phyloP scores from a whole-genome alignment of 176 grass and related monocot genomes.

The Phoenix roebelenii region DNA sequence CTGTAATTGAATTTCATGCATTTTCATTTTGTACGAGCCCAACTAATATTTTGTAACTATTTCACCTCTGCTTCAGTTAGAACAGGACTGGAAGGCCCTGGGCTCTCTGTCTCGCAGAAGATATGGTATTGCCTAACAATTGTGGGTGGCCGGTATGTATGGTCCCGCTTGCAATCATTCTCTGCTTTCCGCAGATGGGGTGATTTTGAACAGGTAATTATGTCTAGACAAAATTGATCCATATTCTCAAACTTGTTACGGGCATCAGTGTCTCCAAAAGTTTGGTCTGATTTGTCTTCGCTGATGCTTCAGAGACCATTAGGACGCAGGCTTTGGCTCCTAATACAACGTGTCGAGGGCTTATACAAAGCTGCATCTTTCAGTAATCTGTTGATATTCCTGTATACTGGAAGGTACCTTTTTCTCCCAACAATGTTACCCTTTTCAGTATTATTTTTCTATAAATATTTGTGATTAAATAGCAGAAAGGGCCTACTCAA shows the following conservation, averaged over 20 bases:
- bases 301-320: conserved; percentile 58
- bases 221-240: not conserved
- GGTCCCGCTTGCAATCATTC: conserved; percentile 79
- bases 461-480: not conserved
- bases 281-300: not conserved
- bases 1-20: no score
- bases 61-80: conserved; percentile 42
- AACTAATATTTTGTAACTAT: not conserved
- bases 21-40: no score
- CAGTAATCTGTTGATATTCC: conserved; percentile 74
- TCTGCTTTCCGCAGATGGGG: conserved; percentile 93
- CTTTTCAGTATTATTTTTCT: conserved; percentile 6
- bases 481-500: no score
- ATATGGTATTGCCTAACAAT: conserved; percentile 72
- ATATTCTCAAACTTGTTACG: no score
- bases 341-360: conserved; percentile 69
- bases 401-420: conserved; percentile 80
- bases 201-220: conserved; percentile 80
- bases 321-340: conserved; percentile 48
- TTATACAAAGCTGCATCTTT: conserved; percentile 73
- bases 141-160: conserved; percentile 82
- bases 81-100: conserved; percentile 82
- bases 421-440: not conserved
- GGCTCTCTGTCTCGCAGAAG: conserved; percentile 89
- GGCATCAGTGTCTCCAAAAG: no score